Base-by-base conservation (phyloP, 371 early-diverging fungal genomes). In the Chytridium lagenaria region DNA sequence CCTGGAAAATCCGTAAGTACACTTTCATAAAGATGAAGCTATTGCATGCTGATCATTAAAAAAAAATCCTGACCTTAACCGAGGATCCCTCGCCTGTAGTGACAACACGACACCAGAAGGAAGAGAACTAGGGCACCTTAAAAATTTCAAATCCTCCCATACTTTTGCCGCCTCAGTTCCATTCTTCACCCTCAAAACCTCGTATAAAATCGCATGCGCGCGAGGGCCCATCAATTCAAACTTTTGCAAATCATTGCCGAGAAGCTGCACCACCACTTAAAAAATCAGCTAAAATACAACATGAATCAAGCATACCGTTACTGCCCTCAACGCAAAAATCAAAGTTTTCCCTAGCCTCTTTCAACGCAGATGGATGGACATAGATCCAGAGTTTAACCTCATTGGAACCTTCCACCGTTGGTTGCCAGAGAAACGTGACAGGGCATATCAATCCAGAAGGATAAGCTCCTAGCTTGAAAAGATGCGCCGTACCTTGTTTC, bases 221-320 rank as follows among this genome's bases (percentile, higher is more conserved):
- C 92, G 83, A 19, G 93, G 93, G n/a, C 94, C 94, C 0, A 90
- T 88, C 39, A 94, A 82, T 63, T 93, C 92, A 78, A 93, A 93
- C 59, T 87, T 81, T 5, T 88, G 73, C 5, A 84, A 70, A 57
- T 81, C 75, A 15, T 66, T 63, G 15, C 78, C 39, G 34, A 82
- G 57, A 22, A 34, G 28, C 1, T 23, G 70, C n/a, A 71, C 55
- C 66, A 55, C 36, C 15, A 72, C 70, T 38, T 39, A 26, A 36
- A 37, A 16, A 30, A 26, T 36, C 16, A 57, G 36, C 37, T 26
- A 65, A 23, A 68, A 22, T 59, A 5, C 26, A 26, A 3, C 50
- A 63, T 64, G 1, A 33, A 30, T 22, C 2, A 71, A 33, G 63
- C 68, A 1, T 30, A 1, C 59, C 30, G 55, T 37, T 57, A 1